phyloP scores from a whole-genome alignment of 495 filamentous ascomycete genomes.

The Hypoxylon fuscum region DNA sequence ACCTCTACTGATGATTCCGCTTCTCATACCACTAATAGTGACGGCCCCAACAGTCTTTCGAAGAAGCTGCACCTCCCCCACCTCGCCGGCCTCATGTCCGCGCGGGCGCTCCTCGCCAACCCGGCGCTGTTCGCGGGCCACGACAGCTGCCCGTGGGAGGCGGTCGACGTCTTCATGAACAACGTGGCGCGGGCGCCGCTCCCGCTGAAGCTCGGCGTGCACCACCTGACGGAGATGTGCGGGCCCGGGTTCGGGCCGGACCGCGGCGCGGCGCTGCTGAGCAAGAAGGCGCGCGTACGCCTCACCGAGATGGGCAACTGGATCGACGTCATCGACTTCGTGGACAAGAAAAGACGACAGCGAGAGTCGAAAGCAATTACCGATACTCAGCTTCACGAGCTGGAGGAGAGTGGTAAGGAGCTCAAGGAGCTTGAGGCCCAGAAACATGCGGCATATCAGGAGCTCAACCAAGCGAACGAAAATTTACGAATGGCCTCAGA shows the following conservation, averaged over 20 bases:
- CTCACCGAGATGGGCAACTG: slow-evolving; percentile 62
- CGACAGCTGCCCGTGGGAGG: slow-evolving; percentile 65
- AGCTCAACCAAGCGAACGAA: too few relatives aligned
- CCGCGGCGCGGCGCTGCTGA: slow-evolving; percentile 55
- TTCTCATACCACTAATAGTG: slow-evolving; percentile 42
- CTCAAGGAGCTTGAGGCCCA: too few relatives aligned
- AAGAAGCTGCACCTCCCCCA: slow-evolving; percentile 43
- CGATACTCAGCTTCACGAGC: too few relatives aligned
- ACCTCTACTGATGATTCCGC: slow-evolving; percentile 6
- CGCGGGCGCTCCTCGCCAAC: slow-evolving; percentile 68
- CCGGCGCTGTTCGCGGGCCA: slow-evolving; percentile 68
- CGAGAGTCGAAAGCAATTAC: slow-evolving; percentile 19
- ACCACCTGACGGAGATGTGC: slow-evolving; percentile 72
- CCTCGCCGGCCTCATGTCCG: slow-evolving; percentile 68
- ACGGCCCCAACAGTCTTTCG: background rate
- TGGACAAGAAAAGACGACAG: slow-evolving; percentile 58
- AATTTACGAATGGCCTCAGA: too few relatives aligned
- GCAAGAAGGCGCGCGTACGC: slow-evolving; percentile 58
- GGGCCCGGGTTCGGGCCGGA: slow-evolving; percentile 57
- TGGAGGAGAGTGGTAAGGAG: too few relatives aligned
- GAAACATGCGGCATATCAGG: too few relatives aligned
- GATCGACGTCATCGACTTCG: slow-evolving; percentile 67
- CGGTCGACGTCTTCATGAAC: slow-evolving; percentile 66
- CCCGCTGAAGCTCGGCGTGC: slow-evolving; percentile 66
- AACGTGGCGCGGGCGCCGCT: slow-evolving; percentile 61